Percentiles rank a stretch among this genome's conserved stretches.
These are phyloP conservation scores for Hyphopichia wangnamkhiaoensis DNA, from an alignment of 1,139 yeast species.

Conservation along the genomic window DNA sequence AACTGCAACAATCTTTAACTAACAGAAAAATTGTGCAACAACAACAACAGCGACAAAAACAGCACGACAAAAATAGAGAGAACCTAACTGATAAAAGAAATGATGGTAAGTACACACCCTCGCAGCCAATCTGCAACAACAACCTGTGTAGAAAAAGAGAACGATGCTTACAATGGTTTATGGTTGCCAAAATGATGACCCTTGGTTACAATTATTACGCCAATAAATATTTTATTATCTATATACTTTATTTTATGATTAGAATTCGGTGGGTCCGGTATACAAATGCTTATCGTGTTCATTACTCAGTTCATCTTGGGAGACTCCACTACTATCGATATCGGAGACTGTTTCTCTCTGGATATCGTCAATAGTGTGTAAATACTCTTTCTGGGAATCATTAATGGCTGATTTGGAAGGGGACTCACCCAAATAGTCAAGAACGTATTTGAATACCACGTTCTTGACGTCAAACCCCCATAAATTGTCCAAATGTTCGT, in stretches of 20 bases:
- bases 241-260: too few species aligned
- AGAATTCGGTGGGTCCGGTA: neutral
- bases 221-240: too few species aligned
- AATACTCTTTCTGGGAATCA: neutral
- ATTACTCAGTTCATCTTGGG: slow-evolving; percentile 2
- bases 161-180: too few species aligned
- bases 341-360: neutral
- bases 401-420: neutral
- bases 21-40: neutral
- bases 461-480: slow-evolving; percentile 78
- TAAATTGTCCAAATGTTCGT: slow-evolving; percentile 85
- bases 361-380: slow-evolving; percentile 1
- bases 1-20: neutral
- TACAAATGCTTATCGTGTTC: neutral
- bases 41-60: too few species aligned
- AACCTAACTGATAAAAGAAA: too few species aligned
- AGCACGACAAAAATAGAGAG: too few species aligned
- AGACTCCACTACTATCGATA: neutral
- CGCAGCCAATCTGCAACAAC: neutral
- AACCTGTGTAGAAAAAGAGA: neutral
- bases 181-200: too few species aligned
- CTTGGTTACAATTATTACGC: too few species aligned
- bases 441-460: slow-evolving; percentile 47
- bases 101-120: neutral
- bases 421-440: slow-evolving; percentile 33